These are phyloP conservation scores for Colletotrichum cereale DNA, from an alignment of 2,329 filamentous ascomycete genomes.

Conservation along the genomic window DNA sequence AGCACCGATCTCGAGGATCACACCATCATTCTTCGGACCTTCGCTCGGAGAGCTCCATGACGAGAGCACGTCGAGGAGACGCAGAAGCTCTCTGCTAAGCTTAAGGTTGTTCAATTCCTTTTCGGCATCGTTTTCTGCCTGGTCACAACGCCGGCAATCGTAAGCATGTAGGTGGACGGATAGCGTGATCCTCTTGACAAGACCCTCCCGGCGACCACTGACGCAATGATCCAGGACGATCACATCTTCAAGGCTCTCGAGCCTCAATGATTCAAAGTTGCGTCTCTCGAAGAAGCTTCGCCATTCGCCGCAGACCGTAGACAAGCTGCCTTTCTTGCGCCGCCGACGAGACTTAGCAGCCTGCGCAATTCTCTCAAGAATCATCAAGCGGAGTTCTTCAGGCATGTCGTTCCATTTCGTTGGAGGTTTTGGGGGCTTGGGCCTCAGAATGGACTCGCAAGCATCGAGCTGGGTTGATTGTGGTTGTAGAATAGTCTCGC, in stretches of 20 bases:
- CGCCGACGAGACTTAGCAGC: not conserved
- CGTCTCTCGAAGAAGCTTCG: slow-evolving; percentile 1
- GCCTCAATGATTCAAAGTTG: not conserved
- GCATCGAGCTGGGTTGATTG: not conserved
- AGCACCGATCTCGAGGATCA: not conserved
- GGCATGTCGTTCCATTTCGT: not conserved
- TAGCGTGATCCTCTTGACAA: not conserved
- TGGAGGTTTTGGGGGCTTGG: not conserved
- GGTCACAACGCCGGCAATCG: not conserved
- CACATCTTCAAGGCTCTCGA: not conserved
- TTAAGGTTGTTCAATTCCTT: not conserved
- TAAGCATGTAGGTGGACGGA: not conserved
- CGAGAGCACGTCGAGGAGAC: not conserved
- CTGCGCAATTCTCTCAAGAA: not conserved
- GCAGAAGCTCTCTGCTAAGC: not conserved
- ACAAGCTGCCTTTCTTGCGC: not conserved
- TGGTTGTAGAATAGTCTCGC: not conserved
- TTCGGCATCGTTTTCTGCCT: not conserved
- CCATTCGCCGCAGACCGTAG: slow-evolving; percentile 4
- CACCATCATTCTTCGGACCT: not conserved
- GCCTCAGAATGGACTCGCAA: not conserved
- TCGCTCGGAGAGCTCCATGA: not conserved
- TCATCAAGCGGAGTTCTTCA: not conserved
- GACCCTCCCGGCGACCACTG: not conserved
- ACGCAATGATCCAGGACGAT: not conserved